Evolutionary conservation across 768 basidiomycete species (phyloP), one percentile per base, ranked within the genome.

Genomic region (Termitomyces sp.): DNA sequence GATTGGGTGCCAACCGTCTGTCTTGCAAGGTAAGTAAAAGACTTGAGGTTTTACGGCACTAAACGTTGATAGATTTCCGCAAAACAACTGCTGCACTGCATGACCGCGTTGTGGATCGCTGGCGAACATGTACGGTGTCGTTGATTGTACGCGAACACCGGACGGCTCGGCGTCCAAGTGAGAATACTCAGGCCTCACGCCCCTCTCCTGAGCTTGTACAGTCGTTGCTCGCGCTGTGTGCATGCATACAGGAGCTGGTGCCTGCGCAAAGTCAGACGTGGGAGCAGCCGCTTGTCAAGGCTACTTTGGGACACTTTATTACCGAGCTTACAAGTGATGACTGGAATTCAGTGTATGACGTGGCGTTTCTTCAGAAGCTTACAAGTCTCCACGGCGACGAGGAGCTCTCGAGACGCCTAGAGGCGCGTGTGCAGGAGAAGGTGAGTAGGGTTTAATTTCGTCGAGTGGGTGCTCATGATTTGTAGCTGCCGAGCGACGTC

Each of bases 201-300:
- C n/a, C n/a, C 48, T 87, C 87, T 36, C 68, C 80, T 49, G 68
- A 72, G 44, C 74, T 89, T 52, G 72, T 86, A 57, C 75, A 80
- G 44, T 80, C 83, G 18, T 68, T 92, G 53, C 67, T 85, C 46
- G 68, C 75, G 1, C 69, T 92, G 18, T 81, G 81, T 33, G 73
- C 76, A 14, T 77, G 78, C 3, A 70, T 86, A 52, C 81, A 83
- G 62, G 75, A 79, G n/a, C 69, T 90, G 13, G 84, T 84, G 1
- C 68, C 81, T 50, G 71, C 76, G 44, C 70, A 73, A 53, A 69
- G 77, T 45, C 68, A 68, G 44, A 43, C 65, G 53, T 72, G 69
- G 62, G 73, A 75, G 61, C 61, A 67, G 56, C 45, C 61, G n/a
- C 65, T 77, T 36, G 68, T 75, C 32, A 70, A 74, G 63, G 68